phyloP scores from a whole-genome alignment of 2,329 filamentous ascomycete genomes.

The Pseudopyrenochaeta lycopersici region DNA sequence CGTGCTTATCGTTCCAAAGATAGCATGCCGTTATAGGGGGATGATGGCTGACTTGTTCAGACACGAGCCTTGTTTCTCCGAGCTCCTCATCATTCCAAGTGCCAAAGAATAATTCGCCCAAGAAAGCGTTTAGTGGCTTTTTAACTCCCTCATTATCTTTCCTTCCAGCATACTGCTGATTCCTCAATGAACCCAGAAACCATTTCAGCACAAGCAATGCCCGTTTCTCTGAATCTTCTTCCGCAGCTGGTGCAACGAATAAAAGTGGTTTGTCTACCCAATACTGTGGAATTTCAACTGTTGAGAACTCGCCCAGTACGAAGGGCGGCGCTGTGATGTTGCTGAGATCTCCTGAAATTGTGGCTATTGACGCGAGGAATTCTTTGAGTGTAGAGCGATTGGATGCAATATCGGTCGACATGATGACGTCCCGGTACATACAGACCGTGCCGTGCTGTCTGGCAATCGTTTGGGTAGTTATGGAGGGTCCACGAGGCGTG shows the following conservation, averaged over 20 bases:
- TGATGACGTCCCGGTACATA: constrained; percentile 1
- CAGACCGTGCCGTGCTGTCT: background rate
- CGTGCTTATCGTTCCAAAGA: constrained; percentile 55
- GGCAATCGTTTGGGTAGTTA: constrained; percentile 3
- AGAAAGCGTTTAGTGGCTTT: constrained; percentile 62
- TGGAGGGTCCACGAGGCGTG: background rate
- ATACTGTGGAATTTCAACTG: constrained; percentile 57
- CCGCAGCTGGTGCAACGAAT: constrained; percentile 56
- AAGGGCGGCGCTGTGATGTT: constrained; percentile 60
- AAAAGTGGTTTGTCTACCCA: constrained; percentile 57
- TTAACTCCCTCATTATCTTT: constrained; percentile 55
- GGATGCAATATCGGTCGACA: constrained; percentile 30
- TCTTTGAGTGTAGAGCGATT: constrained; percentile 45
- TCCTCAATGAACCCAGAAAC: constrained; percentile 57
- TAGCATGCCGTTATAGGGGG: constrained; percentile 59
- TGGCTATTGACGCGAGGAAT: constrained; percentile 52
- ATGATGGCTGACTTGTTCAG: constrained; percentile 58
- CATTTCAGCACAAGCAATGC: constrained; percentile 59
- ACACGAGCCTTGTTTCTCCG: constrained; percentile 52
- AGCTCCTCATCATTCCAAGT: constrained; percentile 40
- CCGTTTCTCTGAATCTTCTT: constrained; percentile 50
- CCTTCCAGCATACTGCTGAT: constrained; percentile 59
- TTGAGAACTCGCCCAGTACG: constrained; percentile 55
- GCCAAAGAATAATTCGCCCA: constrained; percentile 59
- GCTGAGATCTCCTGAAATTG: constrained; percentile 56